These are phyloP conservation scores for Erucastrum elatum DNA, from an alignment of 345 rosid genomes.

Conservation along the genomic window DNA sequence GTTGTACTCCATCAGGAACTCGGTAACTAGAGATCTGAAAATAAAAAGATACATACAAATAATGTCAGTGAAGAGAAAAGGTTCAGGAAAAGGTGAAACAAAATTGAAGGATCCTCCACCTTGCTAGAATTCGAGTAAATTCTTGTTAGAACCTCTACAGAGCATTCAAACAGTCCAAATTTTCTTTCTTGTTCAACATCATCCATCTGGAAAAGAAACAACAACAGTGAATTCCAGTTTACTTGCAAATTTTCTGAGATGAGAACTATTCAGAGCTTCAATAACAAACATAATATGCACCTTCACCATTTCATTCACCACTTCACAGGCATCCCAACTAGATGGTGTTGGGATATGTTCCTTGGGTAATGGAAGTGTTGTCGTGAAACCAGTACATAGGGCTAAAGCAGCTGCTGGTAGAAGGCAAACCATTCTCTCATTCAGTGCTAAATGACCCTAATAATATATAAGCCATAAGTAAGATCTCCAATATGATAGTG, in stretches of 20 bases:
- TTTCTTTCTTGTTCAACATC: conserved; percentile 47
- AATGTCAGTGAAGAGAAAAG: conserved; percentile 24
- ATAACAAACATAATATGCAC: conserved; percentile 38
- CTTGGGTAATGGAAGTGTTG: conserved; percentile 45
- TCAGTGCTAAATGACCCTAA: conserved; percentile 57
- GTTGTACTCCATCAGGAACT: conserved; percentile 49
- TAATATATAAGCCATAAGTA: conserved; percentile 19
- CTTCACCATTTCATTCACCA: conserved; percentile 48
- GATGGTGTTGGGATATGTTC: conserved; percentile 39
- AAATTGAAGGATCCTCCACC: conserved; percentile 10
- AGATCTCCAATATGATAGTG: conserved; percentile 4
- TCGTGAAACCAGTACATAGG: conserved; percentile 67
- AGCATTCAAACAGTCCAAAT: conserved; percentile 67
- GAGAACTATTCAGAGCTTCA: neutral
- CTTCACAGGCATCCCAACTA: conserved; percentile 46
- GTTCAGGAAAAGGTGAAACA: conserved; percentile 19
- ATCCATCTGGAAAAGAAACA: conserved; percentile 48
- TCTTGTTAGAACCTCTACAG: conserved; percentile 71
- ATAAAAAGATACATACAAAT: conserved; percentile 15
- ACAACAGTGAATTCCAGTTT: conserved; percentile 9
- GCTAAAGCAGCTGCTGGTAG: conserved; percentile 83
- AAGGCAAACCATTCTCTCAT: conserved; percentile 55
- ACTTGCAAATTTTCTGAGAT: conserved; percentile 22
- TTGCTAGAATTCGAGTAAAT: conserved; percentile 44
- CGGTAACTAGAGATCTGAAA: conserved; percentile 50